Conservation (phyloP, 2,329 filamentous ascomycete genomes). For the Phialemoniopsis sp. region DNA sequence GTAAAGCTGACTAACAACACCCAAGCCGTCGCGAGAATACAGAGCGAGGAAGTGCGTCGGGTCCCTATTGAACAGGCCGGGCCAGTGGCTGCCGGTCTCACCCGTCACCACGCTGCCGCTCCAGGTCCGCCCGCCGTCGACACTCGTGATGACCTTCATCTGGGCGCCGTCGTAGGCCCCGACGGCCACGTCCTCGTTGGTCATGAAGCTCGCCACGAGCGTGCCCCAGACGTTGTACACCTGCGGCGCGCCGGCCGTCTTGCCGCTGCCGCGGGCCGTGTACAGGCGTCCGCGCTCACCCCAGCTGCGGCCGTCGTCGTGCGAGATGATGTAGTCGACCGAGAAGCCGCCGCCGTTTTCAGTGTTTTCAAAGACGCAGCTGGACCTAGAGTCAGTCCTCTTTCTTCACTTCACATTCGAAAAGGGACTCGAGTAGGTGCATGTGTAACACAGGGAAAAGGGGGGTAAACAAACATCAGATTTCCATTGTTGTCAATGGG, state of each 20-base stretch:
- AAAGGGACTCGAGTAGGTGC: slow-evolving; percentile 12
- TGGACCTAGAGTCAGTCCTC: too few species aligned
- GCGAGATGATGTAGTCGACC: slow-evolving; percentile 28
- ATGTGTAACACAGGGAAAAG: too few species aligned
- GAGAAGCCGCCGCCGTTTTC: slow-evolving; percentile 22
- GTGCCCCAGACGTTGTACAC: slow-evolving; percentile 35
- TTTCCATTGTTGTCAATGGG: too few species aligned
- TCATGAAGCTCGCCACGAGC: slow-evolving; percentile 38
- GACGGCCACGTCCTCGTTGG: slow-evolving; percentile 30
- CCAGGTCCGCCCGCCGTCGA: slow-evolving; percentile 19
- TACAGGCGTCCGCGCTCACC: slow-evolving; percentile 29
- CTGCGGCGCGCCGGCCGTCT: slow-evolving; percentile 34
- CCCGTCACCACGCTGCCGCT: slow-evolving; percentile 16
- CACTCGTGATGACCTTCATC: slow-evolving; percentile 24
- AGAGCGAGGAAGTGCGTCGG: too few species aligned
- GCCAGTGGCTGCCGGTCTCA: slow-evolving; percentile 21
- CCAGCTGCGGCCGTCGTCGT: slow-evolving; percentile 37
- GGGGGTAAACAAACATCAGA: too few species aligned
- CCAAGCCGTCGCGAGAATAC: too few species aligned
- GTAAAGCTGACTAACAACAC: too few species aligned
- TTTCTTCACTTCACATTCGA: too few species aligned
- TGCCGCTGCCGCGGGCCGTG: slow-evolving; percentile 18
- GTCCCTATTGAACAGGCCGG: slow-evolving; percentile 22
- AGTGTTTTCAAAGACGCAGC: slow-evolving; percentile 37
- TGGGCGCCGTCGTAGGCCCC: slow-evolving; percentile 16